A percentile compares a stretch with the other conserved stretches of the same genome.
phyloP scores from a whole-genome alignment of 192 early-diverging fungal genomes.

The Neocallimastix lanati region DNA sequence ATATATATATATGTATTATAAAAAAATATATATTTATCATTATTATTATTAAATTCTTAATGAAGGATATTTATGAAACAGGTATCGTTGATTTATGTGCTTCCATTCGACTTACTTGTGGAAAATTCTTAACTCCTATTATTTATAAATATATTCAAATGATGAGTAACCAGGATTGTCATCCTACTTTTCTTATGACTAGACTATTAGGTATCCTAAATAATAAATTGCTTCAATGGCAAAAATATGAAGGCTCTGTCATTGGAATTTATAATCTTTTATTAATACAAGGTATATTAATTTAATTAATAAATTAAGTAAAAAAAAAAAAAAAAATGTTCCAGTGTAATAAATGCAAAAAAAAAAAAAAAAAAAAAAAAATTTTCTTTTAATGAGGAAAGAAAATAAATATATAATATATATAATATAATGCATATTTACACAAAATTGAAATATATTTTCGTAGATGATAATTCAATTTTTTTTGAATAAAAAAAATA shows the following conservation, averaged over 20 bases:
- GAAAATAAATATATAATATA: too few species aligned
- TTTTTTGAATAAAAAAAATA: too few species aligned
- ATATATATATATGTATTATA: too few species aligned
- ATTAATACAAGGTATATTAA: not conserved
- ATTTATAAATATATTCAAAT: not conserved
- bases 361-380: not conserved
- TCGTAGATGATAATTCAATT: too few species aligned
- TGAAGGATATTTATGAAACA: not conserved
- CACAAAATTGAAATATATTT: too few species aligned
- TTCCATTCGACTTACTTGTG: not conserved
- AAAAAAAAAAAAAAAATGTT: too few species aligned
- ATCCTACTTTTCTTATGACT: not conserved
- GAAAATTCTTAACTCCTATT: not conserved
- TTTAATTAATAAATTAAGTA: too few species aligned
- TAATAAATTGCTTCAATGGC: not conserved
- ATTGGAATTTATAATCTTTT: not conserved
- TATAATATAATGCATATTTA: too few species aligned
- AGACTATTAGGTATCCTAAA: not conserved
- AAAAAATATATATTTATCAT: too few species aligned
- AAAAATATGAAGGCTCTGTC: not conserved
- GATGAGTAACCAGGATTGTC: not conserved
- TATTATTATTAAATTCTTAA: too few species aligned
- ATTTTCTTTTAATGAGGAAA: too few species aligned
- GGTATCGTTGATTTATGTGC: not conserved
- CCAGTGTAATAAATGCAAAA: too few species aligned